These are phyloP conservation scores for Rhodotorula sp. DNA, from an alignment of 1,284 basidiomycete species.

Conservation along the genomic window DNA sequence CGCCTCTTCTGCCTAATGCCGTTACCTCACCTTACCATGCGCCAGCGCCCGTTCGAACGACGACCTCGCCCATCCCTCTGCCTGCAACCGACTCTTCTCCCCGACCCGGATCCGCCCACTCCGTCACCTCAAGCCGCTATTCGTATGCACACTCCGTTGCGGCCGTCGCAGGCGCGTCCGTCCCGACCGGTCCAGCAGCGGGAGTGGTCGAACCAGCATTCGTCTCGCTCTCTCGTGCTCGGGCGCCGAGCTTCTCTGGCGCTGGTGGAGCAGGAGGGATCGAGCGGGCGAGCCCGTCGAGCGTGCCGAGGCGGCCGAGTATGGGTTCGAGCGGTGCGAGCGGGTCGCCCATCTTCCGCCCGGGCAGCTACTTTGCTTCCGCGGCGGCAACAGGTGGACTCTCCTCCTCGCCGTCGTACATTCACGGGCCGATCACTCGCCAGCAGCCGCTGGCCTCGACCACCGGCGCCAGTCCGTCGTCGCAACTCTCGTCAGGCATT, in stretches of 20 bases:
- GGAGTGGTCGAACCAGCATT: slow-evolving; percentile 36
- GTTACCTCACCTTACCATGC: neutral
- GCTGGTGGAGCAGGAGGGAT: neutral
- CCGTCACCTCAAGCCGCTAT: neutral
- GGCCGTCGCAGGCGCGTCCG: neutral
- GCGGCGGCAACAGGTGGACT: neutral
- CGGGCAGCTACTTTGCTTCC: slow-evolving; percentile 27
- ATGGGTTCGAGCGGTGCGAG: slow-evolving; percentile 6
- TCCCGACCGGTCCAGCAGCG: neutral
- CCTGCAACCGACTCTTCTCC: neutral
- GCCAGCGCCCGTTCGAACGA: neutral
- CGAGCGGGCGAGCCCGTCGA: slow-evolving; percentile 13
- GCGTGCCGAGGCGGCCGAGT: neutral
- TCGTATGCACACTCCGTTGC: slow-evolving; percentile 7
- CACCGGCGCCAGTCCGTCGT: neutral
- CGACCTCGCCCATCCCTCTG: neutral
- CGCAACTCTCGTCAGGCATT: neutral
- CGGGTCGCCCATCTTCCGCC: slow-evolving; percentile 32
- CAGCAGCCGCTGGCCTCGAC: slow-evolving; percentile 13
- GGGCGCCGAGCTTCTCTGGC: slow-evolving; percentile 13
- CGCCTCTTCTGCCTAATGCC: neutral
- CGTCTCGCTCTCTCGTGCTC: slow-evolving; percentile 31
- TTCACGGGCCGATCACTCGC: slow-evolving; percentile 4
- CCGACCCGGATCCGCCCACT: neutral
- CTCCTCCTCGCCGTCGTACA: slow-evolving; percentile 11